Evolutionary conservation across 495 filamentous ascomycete species (phyloP).

Genomic region (Aspergillus nanangensis): DNA sequence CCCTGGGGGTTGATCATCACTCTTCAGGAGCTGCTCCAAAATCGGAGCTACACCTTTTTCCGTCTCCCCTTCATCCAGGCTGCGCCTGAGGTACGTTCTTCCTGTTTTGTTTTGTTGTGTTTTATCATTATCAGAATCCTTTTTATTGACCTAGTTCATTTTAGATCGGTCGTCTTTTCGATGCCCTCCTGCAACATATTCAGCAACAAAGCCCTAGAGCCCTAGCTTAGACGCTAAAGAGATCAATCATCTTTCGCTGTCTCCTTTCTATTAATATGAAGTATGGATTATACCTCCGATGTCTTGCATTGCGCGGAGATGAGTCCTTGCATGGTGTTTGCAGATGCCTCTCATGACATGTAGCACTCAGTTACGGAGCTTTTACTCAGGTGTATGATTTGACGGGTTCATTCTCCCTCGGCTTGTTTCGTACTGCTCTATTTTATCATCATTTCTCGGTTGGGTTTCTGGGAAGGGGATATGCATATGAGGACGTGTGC

Average conservation of each 20-base stretch:
- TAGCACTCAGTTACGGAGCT: constrained; percentile 14
- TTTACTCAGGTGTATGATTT: constrained; percentile 19
- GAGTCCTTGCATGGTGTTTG: constrained; percentile 25
- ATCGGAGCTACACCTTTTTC: constrained; percentile 84
- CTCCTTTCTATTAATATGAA: constrained; percentile 19
- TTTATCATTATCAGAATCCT: constrained; percentile 8
- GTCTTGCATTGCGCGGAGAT: constrained; percentile 20
- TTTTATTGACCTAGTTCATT: neutral
- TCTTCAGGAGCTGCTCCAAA: constrained; percentile 85
- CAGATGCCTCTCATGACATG: constrained; percentile 23
- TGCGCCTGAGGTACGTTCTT: constrained; percentile 66
- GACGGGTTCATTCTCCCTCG: constrained; percentile 16
- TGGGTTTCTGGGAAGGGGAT: constrained; percentile 26
- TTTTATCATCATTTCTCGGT: constrained; percentile 30
- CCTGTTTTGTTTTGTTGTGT: neutral
- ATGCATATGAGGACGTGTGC: constrained; percentile 23
- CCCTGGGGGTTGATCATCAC: constrained; percentile 95
- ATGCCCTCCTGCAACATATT: constrained; percentile 46
- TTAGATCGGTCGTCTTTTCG: constrained; percentile 46
- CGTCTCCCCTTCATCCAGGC: constrained; percentile 87
- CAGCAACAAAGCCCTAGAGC: constrained; percentile 47
- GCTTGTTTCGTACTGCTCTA: constrained; percentile 28
- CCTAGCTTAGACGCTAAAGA: constrained; percentile 25
- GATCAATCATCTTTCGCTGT: constrained; percentile 9
- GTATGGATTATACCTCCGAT: constrained; percentile 22